Conservation (phyloP, 2,329 filamentous ascomycete genomes). For the Chlorencoelia australis region DNA sequence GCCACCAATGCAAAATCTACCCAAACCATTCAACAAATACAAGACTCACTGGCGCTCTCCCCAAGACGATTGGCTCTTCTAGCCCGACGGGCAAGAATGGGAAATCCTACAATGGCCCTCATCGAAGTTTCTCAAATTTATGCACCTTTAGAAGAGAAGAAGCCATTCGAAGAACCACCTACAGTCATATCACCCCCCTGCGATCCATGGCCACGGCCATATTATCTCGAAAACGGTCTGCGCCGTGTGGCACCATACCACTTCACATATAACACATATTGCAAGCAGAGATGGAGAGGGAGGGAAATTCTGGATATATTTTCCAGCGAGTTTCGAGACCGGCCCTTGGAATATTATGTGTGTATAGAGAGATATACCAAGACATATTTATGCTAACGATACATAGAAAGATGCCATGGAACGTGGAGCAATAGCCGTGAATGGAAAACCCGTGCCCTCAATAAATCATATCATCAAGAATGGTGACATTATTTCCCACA, state of each 20-base stretch:
- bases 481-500: slow-evolving; percentile 86
- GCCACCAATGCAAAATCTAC: too few relatives aligned
- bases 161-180: slow-evolving; percentile 34
- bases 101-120: slow-evolving; percentile 35
- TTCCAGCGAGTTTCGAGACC: slow-evolving; percentile 81
- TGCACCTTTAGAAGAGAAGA: slow-evolving; percentile 27
- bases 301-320: slow-evolving; percentile 79
- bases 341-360: slow-evolving; percentile 78
- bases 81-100: slow-evolving; percentile 35
- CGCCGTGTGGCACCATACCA: slow-evolving; percentile 80
- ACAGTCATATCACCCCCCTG: slow-evolving; percentile 41
- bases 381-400: slow-evolving; percentile 17
- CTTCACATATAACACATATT: slow-evolving; percentile 89
- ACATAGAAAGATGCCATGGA: slow-evolving; percentile 65
- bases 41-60: slow-evolving; percentile 36
- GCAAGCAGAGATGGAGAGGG: slow-evolving; percentile 87
- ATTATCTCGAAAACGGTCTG: slow-evolving; percentile 74
- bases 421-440: slow-evolving; percentile 67
- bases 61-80: slow-evolving; percentile 41
- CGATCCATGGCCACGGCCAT: slow-evolving; percentile 54
- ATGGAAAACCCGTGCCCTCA: slow-evolving; percentile 57
- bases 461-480: slow-evolving; percentile 69
- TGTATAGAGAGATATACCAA: slow-evolving; percentile 19
- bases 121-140: slow-evolving; percentile 20
- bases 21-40: too few relatives aligned